Percentiles rank a stretch among this genome's conserved stretches.
Evolutionary conservation across 2,329 filamentous ascomycete species (phyloP).

Genomic region (Diplocarpon rosae): DNA sequence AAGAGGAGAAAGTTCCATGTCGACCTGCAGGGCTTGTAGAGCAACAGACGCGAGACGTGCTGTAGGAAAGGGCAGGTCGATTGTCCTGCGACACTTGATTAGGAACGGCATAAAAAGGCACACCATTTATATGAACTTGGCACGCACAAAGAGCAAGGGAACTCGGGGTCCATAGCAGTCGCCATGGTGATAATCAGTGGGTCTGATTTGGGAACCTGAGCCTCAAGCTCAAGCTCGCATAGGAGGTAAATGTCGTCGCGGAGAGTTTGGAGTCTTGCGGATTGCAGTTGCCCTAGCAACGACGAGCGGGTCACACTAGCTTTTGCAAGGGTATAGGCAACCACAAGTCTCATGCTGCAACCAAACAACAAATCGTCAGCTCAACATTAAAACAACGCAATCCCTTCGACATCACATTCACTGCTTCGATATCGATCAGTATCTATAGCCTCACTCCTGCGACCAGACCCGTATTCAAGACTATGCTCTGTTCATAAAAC

Average conservation of each 20-base stretch:
- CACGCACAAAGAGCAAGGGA: constrained; percentile 54
- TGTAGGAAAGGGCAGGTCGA: constrained; percentile 59
- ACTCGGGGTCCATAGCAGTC: constrained; percentile 33
- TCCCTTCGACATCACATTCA: constrained; percentile 8
- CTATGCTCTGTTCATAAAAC: constrained; percentile 18
- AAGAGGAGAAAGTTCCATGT: constrained; percentile 77
- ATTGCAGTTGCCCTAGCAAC: constrained; percentile 3
- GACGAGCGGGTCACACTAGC: constrained; percentile 4
- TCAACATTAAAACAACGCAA: not conserved
- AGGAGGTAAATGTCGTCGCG: constrained; percentile 1
- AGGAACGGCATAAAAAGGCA: not conserved
- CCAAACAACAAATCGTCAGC: constrained; percentile 11
- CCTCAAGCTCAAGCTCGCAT: constrained; percentile 7
- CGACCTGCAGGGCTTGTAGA: constrained; percentile 66
- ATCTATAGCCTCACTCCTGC: constrained; percentile 13
- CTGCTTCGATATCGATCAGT: constrained; percentile 9
- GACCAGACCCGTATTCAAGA: constrained; percentile 5
- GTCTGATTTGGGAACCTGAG: not conserved
- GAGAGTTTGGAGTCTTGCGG: not conserved
- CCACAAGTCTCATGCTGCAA: not conserved
- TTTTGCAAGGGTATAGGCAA: not conserved
- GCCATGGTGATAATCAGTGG: constrained; percentile 12
- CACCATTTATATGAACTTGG: constrained; percentile 1
- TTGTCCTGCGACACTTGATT: constrained; percentile 13
- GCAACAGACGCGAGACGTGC: constrained; percentile 67